Evolutionary conservation across 2,329 filamentous ascomycete species (phyloP).

Genomic region (Dendrostoma leiphaemia): DNA sequence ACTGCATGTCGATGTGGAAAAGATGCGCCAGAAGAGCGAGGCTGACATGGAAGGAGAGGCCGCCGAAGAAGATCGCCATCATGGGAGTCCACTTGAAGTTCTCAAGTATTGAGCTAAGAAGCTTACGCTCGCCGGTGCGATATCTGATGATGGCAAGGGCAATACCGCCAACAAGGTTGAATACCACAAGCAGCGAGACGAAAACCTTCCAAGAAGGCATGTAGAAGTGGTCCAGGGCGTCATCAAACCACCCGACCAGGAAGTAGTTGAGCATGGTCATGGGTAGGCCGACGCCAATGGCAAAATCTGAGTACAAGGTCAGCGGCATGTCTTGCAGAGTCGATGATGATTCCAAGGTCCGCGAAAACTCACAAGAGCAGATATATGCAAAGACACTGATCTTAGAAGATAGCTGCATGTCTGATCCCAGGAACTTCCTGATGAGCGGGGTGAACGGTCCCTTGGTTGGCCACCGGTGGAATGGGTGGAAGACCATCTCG

Average conservation of each 20-base stretch:
- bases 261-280: slow-evolving; percentile 70
- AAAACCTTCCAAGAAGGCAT: slow-evolving; percentile 64
- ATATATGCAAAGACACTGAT: slow-evolving; percentile 71
- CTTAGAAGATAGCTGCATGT: slow-evolving; percentile 65
- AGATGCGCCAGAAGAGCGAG: slow-evolving; percentile 39
- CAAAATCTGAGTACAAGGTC: slow-evolving; percentile 59
- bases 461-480: slow-evolving; percentile 57
- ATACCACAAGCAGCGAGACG: slow-evolving; percentile 61
- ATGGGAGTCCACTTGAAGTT: slow-evolving; percentile 64
- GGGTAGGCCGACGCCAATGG: slow-evolving; percentile 65
- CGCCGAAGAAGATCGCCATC: slow-evolving; percentile 42
- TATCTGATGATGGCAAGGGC: slow-evolving; percentile 62
- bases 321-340: slow-evolving; percentile 13
- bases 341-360: no score
- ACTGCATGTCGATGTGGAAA: slow-evolving; percentile 41
- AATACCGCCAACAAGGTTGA: slow-evolving; percentile 59
- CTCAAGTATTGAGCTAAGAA: slow-evolving; percentile 45
- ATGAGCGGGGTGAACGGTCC: slow-evolving; percentile 67
- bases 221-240: slow-evolving; percentile 63
- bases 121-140: slow-evolving; percentile 52
- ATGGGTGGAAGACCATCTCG: slow-evolving; percentile 67
- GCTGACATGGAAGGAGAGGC: slow-evolving; percentile 39
- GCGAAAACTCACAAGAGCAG: slow-evolving; percentile 38
- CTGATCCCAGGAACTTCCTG: slow-evolving; percentile 57
- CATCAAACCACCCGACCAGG: slow-evolving; percentile 68